Evolutionary conservation across 306 rosid species (phyloP), one percentile per base, ranked within the genome.

Genomic region (Cucurbita argyrosperma): DNA sequence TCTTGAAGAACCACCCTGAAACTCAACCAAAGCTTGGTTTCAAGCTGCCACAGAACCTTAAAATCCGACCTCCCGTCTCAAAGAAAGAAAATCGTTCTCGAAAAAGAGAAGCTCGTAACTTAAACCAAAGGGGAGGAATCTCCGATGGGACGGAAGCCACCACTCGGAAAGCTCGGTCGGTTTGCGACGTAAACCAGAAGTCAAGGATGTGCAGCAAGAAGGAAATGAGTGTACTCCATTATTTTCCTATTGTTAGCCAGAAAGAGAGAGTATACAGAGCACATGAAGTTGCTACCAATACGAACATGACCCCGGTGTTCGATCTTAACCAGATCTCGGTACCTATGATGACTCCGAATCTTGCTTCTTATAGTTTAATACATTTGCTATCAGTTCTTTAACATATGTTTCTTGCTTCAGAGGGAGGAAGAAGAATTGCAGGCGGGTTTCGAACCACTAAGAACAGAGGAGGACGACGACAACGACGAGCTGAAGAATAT

Each of bases 281-380:
- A 43, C 85, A 85, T 75, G 98, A 88, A 79, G 77, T 84, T 7
- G 15, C 88, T 8, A 6, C 63, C 37, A 87, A 82, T 86, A 80
- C 85, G 39, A 75, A 62, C 35, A 49, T 7, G 5, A 46, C 72
- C 18, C 78, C 60, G 40, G 71, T 75, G 61, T 75, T 75, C 35
- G 96, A 94, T 84, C 85, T 94, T 85, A 94, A 94, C 90, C 91
- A 95, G 80, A 85, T 95, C 76, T 91, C 92, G 95, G 99, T 91
- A 89, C 43, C 8, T 13, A 79, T 23, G 42, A 68, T 26, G 42
- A 7, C 19, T 68, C 7, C 3, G 2, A 7, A 43, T 45, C 6
- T 13, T 5, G 1, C 9, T 19, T 66, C 71, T 56, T 45, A 12
- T 69, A 47, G 73, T n/a, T 11, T 13, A 12, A 67, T 3, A 42